A percentile compares a stretch with the other conserved stretches of the same genome.
Conservation (phyloP, 306 rosid genomes). For the Benincasa hispida region DNA sequence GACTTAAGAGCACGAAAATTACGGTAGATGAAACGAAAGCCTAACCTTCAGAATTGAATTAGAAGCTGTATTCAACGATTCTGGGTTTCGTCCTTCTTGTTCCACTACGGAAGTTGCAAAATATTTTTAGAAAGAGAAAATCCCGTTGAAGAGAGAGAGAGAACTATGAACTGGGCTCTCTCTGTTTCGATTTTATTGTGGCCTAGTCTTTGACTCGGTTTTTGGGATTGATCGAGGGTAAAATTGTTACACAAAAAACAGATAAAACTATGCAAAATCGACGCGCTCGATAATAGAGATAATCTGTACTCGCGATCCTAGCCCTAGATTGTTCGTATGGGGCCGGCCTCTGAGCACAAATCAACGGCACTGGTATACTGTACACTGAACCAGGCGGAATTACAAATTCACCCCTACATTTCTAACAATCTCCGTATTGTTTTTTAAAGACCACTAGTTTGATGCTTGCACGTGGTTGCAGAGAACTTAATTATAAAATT, state of each 20-base stretch:
- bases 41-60: conserved; percentile 37
- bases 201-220: conserved; percentile 64
- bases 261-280: neutral
- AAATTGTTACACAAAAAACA: conserved; percentile 19
- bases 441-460: too few relatives aligned
- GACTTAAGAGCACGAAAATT: neutral
- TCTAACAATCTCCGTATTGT: neutral
- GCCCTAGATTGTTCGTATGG: neutral
- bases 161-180: conserved; percentile 8
- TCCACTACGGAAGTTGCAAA: conserved; percentile 35
- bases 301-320: neutral
- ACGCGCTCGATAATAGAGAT: neutral
- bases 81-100: conserved; percentile 13
- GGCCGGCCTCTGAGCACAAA: neutral
- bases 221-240: conserved; percentile 31
- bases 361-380: neutral
- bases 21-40: conserved; percentile 6
- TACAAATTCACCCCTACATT: neutral
- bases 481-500: too few relatives aligned
- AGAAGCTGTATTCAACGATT: conserved; percentile 28
- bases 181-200: conserved; percentile 43
- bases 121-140: conserved; percentile 25
- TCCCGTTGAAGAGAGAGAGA: conserved; percentile 10
- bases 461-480: too few relatives aligned
- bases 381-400: neutral